phyloP scores from a whole-genome alignment of 768 basidiomycete species.

The Mrakia frigida region DNA sequence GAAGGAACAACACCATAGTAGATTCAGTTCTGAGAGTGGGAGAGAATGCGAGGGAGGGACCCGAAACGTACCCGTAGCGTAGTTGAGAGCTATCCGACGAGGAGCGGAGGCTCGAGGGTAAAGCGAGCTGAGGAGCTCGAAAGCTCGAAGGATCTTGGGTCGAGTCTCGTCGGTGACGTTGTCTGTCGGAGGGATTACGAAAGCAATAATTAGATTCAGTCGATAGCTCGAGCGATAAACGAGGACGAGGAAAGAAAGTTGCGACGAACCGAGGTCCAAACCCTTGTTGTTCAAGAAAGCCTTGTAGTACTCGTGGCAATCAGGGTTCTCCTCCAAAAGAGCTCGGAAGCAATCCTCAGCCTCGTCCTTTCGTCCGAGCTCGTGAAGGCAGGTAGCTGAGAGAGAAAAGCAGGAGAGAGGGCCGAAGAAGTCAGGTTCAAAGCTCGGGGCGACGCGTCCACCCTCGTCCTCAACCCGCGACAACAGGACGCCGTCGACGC shows the following conservation, averaged over 20 bases:
- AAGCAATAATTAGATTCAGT: not conserved
- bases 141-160: constrained; percentile 53
- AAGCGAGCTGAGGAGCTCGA: constrained; percentile 59
- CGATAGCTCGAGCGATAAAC: not conserved
- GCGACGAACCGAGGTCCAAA: constrained; percentile 57
- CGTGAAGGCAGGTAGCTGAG: constrained; percentile 70
- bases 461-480: too few species aligned
- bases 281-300: constrained; percentile 65
- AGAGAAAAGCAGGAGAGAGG: not conserved
- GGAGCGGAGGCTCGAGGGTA: constrained; percentile 68
- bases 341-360: constrained; percentile 76
- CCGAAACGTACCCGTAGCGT: constrained; percentile 52
- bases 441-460: not conserved
- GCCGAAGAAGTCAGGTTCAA: not conserved
- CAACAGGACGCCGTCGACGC: too few species aligned
- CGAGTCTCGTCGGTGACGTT: constrained; percentile 53
- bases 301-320: constrained; percentile 71
- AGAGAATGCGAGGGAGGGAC: constrained; percentile 7
- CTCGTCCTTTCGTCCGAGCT: constrained; percentile 57
- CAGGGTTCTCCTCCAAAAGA: constrained; percentile 79
- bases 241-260: not conserved
- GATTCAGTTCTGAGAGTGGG: not conserved
- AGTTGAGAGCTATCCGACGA: constrained; percentile 63
- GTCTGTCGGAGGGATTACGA: constrained; percentile 38
- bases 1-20: not conserved